Evolutionary conservation across 2,329 filamentous ascomycete species (phyloP).

Genomic region (Lasiodiplodia sp.): DNA sequence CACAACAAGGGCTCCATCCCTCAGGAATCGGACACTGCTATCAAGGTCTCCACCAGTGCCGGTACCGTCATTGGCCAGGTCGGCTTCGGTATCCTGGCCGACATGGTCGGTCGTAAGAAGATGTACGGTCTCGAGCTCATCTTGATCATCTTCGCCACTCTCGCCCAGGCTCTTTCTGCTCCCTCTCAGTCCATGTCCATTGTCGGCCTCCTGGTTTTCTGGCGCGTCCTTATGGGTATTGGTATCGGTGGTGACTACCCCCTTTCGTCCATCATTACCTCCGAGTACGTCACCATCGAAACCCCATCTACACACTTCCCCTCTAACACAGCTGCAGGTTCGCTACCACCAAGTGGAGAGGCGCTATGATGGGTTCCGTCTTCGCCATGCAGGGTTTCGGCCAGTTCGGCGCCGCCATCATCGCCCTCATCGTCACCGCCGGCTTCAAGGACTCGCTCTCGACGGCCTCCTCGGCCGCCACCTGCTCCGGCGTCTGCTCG

Average conservation of each 20-base stretch:
- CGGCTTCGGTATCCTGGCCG: slow-evolving; percentile 72
- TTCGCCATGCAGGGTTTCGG: slow-evolving; percentile 90
- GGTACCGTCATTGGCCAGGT: slow-evolving; percentile 86
- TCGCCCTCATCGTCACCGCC: slow-evolving; percentile 76
- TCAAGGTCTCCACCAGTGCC: slow-evolving; percentile 84
- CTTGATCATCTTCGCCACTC: slow-evolving; percentile 49
- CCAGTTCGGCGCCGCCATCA: slow-evolving; percentile 76
- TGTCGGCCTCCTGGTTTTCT: slow-evolving; percentile 50
- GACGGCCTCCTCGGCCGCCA: slow-evolving; percentile 57
- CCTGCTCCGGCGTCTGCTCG: slow-evolving; percentile 70
- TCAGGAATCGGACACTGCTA: slow-evolving; percentile 74
- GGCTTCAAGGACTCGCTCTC: slow-evolving; percentile 72
- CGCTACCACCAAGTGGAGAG: slow-evolving; percentile 83
- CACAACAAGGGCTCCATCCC: slow-evolving; percentile 62
- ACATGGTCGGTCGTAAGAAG: slow-evolving; percentile 77
- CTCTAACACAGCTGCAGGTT: slow-evolving; percentile 53
- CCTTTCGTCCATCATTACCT: slow-evolving; percentile 82
- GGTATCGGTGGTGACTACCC: slow-evolving; percentile 76
- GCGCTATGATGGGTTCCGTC: slow-evolving; percentile 86
- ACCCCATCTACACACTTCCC: no score
- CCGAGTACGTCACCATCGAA: slow-evolving; percentile 60
- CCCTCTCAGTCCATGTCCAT: slow-evolving; percentile 45
- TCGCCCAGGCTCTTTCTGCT: slow-evolving; percentile 48
- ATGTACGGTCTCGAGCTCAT: slow-evolving; percentile 73
- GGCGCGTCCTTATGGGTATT: slow-evolving; percentile 50